Evolutionary conservation across 768 basidiomycete genomes (phyloP).

Genomic region (Phylloporus sp.): DNA sequence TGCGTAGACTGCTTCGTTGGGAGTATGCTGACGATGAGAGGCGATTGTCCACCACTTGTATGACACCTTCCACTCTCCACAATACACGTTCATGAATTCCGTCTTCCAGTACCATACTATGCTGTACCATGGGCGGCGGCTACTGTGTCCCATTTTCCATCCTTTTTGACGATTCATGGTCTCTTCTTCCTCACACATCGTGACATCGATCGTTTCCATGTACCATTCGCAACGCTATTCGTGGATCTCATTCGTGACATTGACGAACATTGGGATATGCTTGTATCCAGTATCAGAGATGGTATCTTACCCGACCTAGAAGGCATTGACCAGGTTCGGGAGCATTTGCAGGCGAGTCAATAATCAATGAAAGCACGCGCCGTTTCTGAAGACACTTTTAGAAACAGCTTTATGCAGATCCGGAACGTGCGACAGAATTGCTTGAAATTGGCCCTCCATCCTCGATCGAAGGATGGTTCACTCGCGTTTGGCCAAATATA

Average conservation of each 20-base stretch:
- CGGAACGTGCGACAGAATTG: constrained; percentile 19
- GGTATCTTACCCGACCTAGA: constrained; percentile 18
- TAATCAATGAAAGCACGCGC: too few species aligned
- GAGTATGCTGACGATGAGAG: too few species aligned
- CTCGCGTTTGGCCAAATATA: constrained; percentile 15
- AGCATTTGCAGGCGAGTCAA: constrained; percentile 14
- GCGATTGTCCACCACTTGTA: too few species aligned
- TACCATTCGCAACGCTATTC: constrained; percentile 8
- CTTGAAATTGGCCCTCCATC: constrained; percentile 10
- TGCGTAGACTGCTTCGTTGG: too few species aligned
- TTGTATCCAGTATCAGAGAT: constrained; percentile 12
- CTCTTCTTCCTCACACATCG: too few species aligned
- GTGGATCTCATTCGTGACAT: constrained; percentile 12
- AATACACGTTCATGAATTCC: too few species aligned
- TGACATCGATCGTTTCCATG: too few species aligned
- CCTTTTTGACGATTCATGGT: constrained; percentile 17
- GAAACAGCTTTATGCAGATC: constrained; percentile 10
- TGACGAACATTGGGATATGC: constrained; percentile 17
- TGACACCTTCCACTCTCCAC: too few species aligned
- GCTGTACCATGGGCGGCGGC: constrained; percentile 17
- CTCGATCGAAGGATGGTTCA: constrained; percentile 16
- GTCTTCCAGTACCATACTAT: constrained; percentile 6
- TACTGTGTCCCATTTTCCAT: constrained; percentile 9
- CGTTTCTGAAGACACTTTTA: too few species aligned
- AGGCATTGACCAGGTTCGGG: constrained; percentile 9